Base-by-base conservation (phyloP, 164 flowering plant species). In the Warburgia ugandensis region DNA sequence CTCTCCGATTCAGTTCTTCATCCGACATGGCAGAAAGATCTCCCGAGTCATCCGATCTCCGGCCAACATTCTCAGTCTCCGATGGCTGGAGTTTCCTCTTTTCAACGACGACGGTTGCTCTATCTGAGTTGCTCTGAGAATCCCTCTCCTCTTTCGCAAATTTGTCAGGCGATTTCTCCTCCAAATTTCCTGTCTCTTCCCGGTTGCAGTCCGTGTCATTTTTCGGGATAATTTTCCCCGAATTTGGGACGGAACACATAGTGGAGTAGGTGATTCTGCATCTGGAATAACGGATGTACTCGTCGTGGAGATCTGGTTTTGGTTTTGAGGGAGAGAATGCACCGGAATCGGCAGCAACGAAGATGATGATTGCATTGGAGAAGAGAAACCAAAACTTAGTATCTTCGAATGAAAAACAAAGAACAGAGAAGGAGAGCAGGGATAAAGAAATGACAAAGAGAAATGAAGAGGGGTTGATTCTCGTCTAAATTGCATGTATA, bases 311-410 rank as follows among this genome's bases (percentile, higher is more conserved):
- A 32, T 66, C 75, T 1, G 54, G 29, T 6, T 51, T 52, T 1
- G 46, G 38, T 22, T 58, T 59, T 13, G 73, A 62, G 5, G 78
- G 70, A 47, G 72, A 72, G 61, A 70, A 79, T 1, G 72, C 61
- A 8, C 75, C 71, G 29, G 69, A 82, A 50, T 82, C 85, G 2
- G 60, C 74, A 0, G 73, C 62, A n/a, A 77, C 59, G 58, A 79
- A 72, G 71, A 82, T 58, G 42, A 82, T 68, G 56, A 79, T 72
- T 32, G 78, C 70, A 74, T 82, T 79, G 56, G 78, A 72, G 36
- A 79, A 61, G 64, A 79, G 40, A 52, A 79, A 82, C 89, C 84
- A 82, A 29, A 82, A 82, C 11, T 63, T 75, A 58, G 74, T 62
- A 59, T 65, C 70, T 45, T 48, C 55, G 29, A 79, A 49, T 19